A percentile compares a stretch with the other conserved stretches of the same genome.
Evolutionary conservation across 225 moss, liverwort and hornwort species (phyloP).

Genomic region (Sphagnum tenellum): DNA sequence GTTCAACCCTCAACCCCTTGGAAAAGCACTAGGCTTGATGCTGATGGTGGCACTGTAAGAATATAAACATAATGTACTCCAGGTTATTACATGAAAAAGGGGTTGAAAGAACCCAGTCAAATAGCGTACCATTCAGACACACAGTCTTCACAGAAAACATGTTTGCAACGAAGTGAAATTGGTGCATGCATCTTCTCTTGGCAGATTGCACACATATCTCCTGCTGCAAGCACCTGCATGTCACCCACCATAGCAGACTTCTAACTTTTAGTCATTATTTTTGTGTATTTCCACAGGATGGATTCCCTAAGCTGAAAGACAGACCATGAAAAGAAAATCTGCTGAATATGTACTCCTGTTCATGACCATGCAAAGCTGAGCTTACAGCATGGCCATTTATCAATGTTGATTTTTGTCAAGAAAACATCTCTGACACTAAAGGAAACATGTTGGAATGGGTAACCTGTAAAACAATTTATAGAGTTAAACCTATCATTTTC

Average conservation of each 20-base stretch:
- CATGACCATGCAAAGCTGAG: too few relatives aligned
- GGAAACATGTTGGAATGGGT: not conserved
- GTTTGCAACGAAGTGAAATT: conserved; percentile 87
- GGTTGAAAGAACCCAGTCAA: not conserved
- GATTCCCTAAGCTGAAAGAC: not conserved
- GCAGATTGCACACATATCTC: conserved; percentile 95
- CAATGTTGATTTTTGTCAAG: too few relatives aligned
- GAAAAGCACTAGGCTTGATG: too few relatives aligned
- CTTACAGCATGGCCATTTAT: too few relatives aligned
- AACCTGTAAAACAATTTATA: not conserved
- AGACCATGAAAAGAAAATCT: too few relatives aligned
- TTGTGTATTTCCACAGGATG: not conserved
- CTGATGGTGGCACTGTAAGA: too few relatives aligned
- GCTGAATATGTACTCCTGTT: too few relatives aligned
- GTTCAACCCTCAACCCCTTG: too few relatives aligned
- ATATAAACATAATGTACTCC: not conserved
- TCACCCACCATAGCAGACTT: conserved; percentile 3
- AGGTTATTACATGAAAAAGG: not conserved
- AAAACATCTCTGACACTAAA: too few relatives aligned
- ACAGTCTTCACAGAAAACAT: conserved; percentile 96
- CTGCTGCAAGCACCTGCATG: conserved; percentile 76
- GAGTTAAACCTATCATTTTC: too few relatives aligned
- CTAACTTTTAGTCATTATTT: conserved; percentile 1
- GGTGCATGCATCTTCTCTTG: conserved; percentile 98
- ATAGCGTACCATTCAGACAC: conserved; percentile 72